Conservation (phyloP, 2,329 filamentous ascomycete genomes). For the Xylaria sp. region DNA sequence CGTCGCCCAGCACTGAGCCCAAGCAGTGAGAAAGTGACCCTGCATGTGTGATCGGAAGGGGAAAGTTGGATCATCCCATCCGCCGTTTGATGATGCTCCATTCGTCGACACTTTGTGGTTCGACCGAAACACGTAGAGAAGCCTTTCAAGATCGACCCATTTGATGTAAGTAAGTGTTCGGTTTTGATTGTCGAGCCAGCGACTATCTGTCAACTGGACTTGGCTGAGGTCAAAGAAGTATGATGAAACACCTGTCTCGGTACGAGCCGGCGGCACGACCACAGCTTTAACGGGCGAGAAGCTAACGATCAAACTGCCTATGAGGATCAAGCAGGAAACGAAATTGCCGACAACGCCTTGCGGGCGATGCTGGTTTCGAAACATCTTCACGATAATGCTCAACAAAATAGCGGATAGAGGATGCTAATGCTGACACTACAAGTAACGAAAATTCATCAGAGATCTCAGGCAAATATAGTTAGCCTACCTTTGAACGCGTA, state of each 20-base stretch:
- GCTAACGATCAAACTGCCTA: slow-evolving; percentile 23
- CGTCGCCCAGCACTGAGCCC: slow-evolving; percentile 59
- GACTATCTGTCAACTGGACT: slow-evolving; percentile 51
- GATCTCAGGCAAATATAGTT: neutral
- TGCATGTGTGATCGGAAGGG: slow-evolving; percentile 63
- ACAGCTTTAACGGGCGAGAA: slow-evolving; percentile 36
- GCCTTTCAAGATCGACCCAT: slow-evolving; percentile 55
- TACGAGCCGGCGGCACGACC: slow-evolving; percentile 42
- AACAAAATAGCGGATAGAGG: neutral
- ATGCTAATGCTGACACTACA: neutral
- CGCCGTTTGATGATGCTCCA: slow-evolving; percentile 57
- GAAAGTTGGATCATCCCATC: slow-evolving; percentile 65
- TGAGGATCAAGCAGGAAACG: slow-evolving; percentile 11
- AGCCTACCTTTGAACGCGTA: neutral
- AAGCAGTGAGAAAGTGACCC: slow-evolving; percentile 61
- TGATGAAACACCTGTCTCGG: slow-evolving; percentile 49
- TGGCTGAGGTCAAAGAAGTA: slow-evolving; percentile 54
- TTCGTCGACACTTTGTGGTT: slow-evolving; percentile 59
- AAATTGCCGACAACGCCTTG: slow-evolving; percentile 13
- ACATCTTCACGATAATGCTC: slow-evolving; percentile 14
- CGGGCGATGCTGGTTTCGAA: neutral
- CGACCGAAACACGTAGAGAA: slow-evolving; percentile 60
- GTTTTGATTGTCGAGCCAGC: slow-evolving; percentile 57
- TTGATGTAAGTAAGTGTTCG: slow-evolving; percentile 60
- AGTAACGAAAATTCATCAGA: neutral